phyloP scores from a whole-genome alignment of 2,329 filamentous ascomycete species.

The Clonostachys chloroleuca region DNA sequence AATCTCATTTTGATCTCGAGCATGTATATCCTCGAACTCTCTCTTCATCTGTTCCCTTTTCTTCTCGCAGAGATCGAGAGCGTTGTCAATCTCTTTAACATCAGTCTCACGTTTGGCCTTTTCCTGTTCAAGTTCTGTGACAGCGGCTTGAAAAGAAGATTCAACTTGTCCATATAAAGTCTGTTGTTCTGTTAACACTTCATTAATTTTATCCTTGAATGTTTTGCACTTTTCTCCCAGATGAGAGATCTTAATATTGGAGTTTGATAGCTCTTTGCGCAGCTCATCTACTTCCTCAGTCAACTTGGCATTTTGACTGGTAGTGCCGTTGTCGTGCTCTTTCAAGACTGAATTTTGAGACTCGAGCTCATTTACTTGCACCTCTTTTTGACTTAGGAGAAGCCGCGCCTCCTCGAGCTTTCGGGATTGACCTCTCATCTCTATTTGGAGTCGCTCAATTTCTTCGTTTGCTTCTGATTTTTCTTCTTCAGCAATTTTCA shows the following conservation, averaged over 20 bases:
- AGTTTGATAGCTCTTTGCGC: conserved; percentile 13
- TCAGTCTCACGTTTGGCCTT: no score
- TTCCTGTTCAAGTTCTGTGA: not conserved
- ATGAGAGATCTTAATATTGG: conserved; percentile 9
- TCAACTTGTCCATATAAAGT: conserved; percentile 23
- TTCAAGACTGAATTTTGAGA: not conserved
- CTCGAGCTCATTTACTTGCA: conserved; percentile 12
- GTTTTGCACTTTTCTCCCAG: conserved; percentile 25
- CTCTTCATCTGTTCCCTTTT: no score
- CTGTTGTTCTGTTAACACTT: conserved; percentile 41
- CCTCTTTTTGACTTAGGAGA: conserved; percentile 13
- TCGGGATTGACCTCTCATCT: conserved; percentile 11
- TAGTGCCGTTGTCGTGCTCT: conserved; percentile 13
- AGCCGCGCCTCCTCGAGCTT: conserved; percentile 2
- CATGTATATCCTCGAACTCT: no score
- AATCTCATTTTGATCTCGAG: no score
- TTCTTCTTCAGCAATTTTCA: conserved; percentile 21
- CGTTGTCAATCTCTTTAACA: no score
- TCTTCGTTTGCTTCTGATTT: conserved; percentile 13
- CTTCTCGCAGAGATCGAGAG: no score
- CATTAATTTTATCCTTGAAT: conserved; percentile 34
- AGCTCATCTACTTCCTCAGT: conserved; percentile 17
- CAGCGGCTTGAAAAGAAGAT: not conserved
- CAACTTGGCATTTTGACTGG: conserved; percentile 15
- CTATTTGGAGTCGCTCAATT: conserved; percentile 15